Percentiles rank a stretch among this genome's conserved stretches.
Evolutionary conservation across 352 stramenopile species (phyloP).

Genomic region (Globisporangium abappressorium): DNA sequence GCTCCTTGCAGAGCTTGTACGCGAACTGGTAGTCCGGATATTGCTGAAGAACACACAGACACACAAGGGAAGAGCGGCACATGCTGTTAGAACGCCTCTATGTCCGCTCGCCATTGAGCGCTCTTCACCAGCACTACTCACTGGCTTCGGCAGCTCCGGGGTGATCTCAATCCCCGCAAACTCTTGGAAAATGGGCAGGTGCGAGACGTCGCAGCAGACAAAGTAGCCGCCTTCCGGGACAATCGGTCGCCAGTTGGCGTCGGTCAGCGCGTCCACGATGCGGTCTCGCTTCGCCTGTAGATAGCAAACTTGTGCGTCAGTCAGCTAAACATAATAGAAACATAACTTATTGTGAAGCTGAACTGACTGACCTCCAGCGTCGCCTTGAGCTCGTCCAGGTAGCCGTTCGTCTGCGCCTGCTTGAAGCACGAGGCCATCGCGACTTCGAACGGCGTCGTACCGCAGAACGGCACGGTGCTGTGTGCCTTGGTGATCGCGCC

Average conservation of each 20-base stretch:
- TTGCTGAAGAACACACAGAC: constrained; percentile 32
- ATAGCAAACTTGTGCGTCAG: neutral
- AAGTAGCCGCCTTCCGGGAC: constrained; percentile 95
- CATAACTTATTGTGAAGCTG: constrained; percentile 5
- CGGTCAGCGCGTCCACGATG: constrained; percentile 78
- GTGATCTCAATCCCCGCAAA: constrained; percentile 57
- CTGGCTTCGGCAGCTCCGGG: constrained; percentile 50
- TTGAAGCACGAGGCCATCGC: constrained; percentile 88
- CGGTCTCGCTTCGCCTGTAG: constrained; percentile 79
- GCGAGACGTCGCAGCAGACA: constrained; percentile 84
- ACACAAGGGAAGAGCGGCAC: neutral
- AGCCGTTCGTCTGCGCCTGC: constrained; percentile 87
- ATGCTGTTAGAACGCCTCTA: neutral
- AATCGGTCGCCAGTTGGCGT: constrained; percentile 86
- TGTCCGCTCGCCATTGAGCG: too few relatives aligned
- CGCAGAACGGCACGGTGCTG: constrained; percentile 91
- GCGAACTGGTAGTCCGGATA: constrained; percentile 87
- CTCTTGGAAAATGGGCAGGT: constrained; percentile 69
- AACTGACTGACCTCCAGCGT: constrained; percentile 49
- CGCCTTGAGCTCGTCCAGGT: constrained; percentile 64
- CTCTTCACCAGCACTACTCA: constrained; percentile 18
- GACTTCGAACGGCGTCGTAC: constrained; percentile 93
- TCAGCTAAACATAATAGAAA: neutral
- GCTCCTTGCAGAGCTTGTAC: constrained; percentile 88
- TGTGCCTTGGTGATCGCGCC: constrained; percentile 74